Evolutionary conservation across 2,329 filamentous ascomycete genomes (phyloP), one percentile per base, ranked within the genome.

Genomic region (Hirsutella minnesotensis): DNA sequence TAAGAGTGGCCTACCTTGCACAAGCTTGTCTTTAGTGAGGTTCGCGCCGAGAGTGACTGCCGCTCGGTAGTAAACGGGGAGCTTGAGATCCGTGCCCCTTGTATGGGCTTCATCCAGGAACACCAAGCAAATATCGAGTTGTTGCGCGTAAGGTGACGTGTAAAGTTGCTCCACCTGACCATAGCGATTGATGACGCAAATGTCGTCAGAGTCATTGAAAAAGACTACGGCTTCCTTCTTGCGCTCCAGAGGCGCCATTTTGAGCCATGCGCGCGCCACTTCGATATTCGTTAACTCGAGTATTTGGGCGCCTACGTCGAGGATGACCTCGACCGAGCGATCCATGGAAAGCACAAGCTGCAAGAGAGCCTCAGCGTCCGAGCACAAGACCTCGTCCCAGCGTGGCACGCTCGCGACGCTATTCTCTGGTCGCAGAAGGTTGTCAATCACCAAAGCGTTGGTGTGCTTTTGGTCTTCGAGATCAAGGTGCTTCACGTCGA

Each of bases 81-180:
- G 57, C 29, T 71, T 73, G 1, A 88, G 53, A 47, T 89, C 83
- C 0, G n/a, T n/a, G n/a, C n/a, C n/a, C n/a, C n/a, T n/a, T n/a
- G n/a, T n/a, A n/a, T n/a, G n/a, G n/a, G n/a, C 73, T 44, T 88
- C 77, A 40, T 88, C 83, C 0, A 89, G 64, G 42, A 79, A 88
- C 0, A 87, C 66, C 0, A 85, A 55, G 43, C 82, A 88, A 0
- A 49, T 49, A 5, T 77, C 73, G 0, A 82, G 57, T 5, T 78
- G 69, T 0, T 67, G 63, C 0, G 63, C 58, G 49, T 75, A 86
- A 0, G 79, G 69, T 0, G 83, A 87, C 0, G 63, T 68, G 3
- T 72, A 67, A 0, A 88, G 62, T 0, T 59, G 52, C 31, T 79
- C 72, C 0, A 68, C 48, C 0, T 55, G 53, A 0, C 68, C 72